Evolutionary conservation across 257 asterid species (phyloP).

Genomic region (Primulina eburnea): DNA sequence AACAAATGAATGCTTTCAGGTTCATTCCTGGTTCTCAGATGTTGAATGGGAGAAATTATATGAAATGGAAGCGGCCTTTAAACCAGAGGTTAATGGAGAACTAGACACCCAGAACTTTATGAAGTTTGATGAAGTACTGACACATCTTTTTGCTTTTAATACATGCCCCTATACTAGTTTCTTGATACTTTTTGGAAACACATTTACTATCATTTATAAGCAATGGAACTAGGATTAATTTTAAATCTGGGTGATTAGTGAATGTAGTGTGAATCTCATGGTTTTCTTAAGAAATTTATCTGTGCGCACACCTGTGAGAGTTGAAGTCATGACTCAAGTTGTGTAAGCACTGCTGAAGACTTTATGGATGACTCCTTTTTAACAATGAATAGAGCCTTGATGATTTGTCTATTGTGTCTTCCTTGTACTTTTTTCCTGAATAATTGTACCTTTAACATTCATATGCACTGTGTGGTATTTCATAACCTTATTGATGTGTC

Average conservation of each 20-base stretch:
- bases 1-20: conserved; percentile 44
- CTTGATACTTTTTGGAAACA: neutral
- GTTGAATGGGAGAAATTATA: conserved; percentile 81
- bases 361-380: neutral
- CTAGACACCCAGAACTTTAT: conserved; percentile 93
- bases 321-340: neutral
- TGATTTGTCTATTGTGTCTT: neutral
- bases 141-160: conserved; percentile 13
- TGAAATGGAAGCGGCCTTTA: conserved; percentile 96
- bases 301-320: neutral
- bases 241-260: neutral
- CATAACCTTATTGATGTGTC: conserved; percentile 24
- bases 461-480: conserved; percentile 7
- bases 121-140: conserved; percentile 88
- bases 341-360: neutral
- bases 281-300: neutral
- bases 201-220: neutral
- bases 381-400: neutral
- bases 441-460: conserved; percentile 4
- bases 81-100: conserved; percentile 90
- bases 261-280: neutral
- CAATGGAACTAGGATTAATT: neutral
- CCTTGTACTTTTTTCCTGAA: neutral
- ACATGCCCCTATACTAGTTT: conserved; percentile 1
- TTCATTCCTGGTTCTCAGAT: conserved; percentile 90